These are phyloP conservation scores for Candida succiphila DNA, from an alignment of 805 yeast species.

Conservation along the genomic window DNA sequence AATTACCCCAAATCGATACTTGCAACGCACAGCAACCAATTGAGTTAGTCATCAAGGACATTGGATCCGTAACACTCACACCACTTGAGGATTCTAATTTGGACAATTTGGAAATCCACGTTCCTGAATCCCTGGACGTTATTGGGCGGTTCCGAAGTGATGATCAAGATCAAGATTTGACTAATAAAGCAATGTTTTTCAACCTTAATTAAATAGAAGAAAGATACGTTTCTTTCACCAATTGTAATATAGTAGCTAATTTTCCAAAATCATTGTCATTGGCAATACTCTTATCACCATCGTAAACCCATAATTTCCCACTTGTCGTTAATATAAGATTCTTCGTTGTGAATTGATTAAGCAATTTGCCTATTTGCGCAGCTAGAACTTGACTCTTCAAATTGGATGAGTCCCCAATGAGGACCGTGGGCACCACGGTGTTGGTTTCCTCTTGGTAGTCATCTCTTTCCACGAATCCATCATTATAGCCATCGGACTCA, in stretches of 20 bases:
- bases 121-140: too few relatives aligned
- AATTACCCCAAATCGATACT: too few relatives aligned
- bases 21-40: too few relatives aligned
- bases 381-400: slow-evolving; percentile 36
- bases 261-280: slow-evolving; percentile 30
- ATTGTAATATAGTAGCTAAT: slow-evolving; percentile 27
- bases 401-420: slow-evolving; percentile 36
- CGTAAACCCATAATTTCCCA: slow-evolving; percentile 30
- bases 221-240: too few relatives aligned
- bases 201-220: too few relatives aligned
- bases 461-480: slow-evolving; percentile 22
- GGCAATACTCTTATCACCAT: neutral
- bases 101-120: too few relatives aligned
- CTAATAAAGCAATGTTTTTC: too few relatives aligned
- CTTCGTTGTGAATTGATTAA: slow-evolving; percentile 24
- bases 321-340: slow-evolving; percentile 35
- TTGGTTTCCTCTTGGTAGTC: slow-evolving; percentile 3
- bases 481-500: slow-evolving; percentile 8
- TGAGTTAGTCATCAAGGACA: too few relatives aligned
- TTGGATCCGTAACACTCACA: too few relatives aligned
- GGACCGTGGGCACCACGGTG: slow-evolving; percentile 16
- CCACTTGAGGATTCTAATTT: too few relatives aligned
- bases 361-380: slow-evolving; percentile 36
- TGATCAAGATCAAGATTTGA: too few relatives aligned
- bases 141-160: too few relatives aligned